Base-by-base conservation (phyloP, 169 alveolate species). In the Babesia gibsoni region DNA sequence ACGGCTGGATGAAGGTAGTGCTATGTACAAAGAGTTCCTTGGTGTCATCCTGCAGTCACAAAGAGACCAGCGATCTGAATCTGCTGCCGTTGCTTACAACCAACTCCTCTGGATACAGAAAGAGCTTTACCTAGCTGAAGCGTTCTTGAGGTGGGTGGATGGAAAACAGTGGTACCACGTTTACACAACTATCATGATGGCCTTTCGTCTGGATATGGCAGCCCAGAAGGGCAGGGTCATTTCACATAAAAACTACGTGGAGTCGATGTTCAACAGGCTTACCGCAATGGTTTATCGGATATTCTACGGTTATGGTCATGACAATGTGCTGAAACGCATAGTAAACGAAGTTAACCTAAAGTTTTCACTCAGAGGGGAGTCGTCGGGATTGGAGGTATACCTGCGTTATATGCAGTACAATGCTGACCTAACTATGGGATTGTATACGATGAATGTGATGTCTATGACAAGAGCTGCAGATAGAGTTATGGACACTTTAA, bases 91-190 rank as follows among this genome's bases (percentile, higher is more conserved):
- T 10, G 18, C 2, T 20, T 22, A 23, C 29, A 20, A 41, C n/a
- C 59, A 50, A 6, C 33, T 6, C 30, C 9, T 6, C 4, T 3
- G 9, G 33, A 10, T 50, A 3, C 59, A 50, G 30, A 50, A 20
- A 41, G 59, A 50, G 8, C 32, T 54, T 23, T 61, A 61, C 27
- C 4, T 43, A 33, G 58, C 72, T 1, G 72, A 61, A 43, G 56
- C 72, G 4, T 29, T 43, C 6, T 5, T 61, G 29, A 1, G 59
- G 41, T 61, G 58, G 57, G 1, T 61, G 9, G 56, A 48, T 12
- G 46, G 46, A 12, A 18, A 43, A 1, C 59, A 29, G 16, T 61
- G 72, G 72, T 4, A 61, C 18, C 14, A 10, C 14, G 43, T 61
- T 7, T 61, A 43, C 42, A 27, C 5, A 7, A 6, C 45, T 20